Conservation (phyloP, 2,329 filamentous ascomycete species). For the Paracoccidioides brasiliensis region DNA sequence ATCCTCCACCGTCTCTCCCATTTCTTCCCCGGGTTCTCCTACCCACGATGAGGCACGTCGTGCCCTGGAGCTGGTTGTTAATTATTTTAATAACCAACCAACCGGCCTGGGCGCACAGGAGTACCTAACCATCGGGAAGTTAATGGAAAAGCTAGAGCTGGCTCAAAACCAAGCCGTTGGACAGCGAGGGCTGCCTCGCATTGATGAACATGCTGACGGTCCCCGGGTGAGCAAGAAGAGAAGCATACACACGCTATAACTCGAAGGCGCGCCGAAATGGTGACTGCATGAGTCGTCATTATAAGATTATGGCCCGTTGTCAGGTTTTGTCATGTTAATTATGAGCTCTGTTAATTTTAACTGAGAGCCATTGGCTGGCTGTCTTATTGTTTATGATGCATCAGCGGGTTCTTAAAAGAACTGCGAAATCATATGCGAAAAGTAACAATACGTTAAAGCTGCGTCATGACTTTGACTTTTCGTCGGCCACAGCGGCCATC, state of each 20-base stretch:
- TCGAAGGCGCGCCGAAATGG: neutral
- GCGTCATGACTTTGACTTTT: neutral
- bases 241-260: slow-evolving; percentile 31
- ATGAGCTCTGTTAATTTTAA: neutral
- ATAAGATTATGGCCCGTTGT: neutral
- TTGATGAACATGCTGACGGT: slow-evolving; percentile 31
- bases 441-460: neutral
- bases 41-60: slow-evolving; percentile 75
- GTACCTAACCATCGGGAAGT: slow-evolving; percentile 60
- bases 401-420: neutral
- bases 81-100: slow-evolving; percentile 62
- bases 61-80: slow-evolving; percentile 69
- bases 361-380: neutral
- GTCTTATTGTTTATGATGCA: neutral
- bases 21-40: slow-evolving; percentile 51
- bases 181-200: slow-evolving; percentile 31
- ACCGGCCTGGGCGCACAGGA: slow-evolving; percentile 63
- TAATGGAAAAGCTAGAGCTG: slow-evolving; percentile 75
- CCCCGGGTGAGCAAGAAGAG: slow-evolving; percentile 33
- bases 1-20: slow-evolving; percentile 32
- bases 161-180: slow-evolving; percentile 36
- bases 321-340: neutral
- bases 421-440: neutral
- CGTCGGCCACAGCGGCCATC: neutral
- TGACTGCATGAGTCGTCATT: neutral